phyloP scores from a whole-genome alignment of 2,329 filamentous ascomycete species.

The Rutstroemia sp. region DNA sequence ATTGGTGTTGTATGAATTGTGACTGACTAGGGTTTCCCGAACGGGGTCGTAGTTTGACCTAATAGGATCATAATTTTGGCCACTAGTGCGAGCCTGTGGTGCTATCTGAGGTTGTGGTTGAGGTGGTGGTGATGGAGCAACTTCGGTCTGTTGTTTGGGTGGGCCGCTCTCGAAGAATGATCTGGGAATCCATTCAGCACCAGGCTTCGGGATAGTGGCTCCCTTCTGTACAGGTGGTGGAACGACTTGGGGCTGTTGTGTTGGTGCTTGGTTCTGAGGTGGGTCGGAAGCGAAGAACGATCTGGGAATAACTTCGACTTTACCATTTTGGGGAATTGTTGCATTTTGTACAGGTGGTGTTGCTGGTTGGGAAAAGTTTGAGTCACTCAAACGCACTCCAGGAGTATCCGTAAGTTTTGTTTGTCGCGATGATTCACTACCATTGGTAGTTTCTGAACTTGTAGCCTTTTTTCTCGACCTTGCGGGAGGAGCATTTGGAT shows the following conservation, averaged over 20 bases:
- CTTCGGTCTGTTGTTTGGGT: constrained; percentile 7
- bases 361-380: constrained; percentile 14
- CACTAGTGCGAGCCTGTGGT: constrained; percentile 49
- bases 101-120: constrained; percentile 5
- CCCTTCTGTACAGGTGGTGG: background rate
- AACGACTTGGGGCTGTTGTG: background rate
- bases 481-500: constrained; percentile 49
- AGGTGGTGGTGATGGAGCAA: constrained; percentile 3
- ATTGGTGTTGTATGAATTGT: constrained; percentile 34
- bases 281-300: constrained; percentile 23
- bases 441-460: constrained; percentile 23
- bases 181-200: constrained; percentile 33
- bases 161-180: constrained; percentile 23
- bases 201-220: constrained; percentile 28
- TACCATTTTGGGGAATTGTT: constrained; percentile 28
- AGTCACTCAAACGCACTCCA: constrained; percentile 1
- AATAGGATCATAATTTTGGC: constrained; percentile 86
- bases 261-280: constrained; percentile 6
- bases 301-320: constrained; percentile 33
- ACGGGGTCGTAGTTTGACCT: constrained; percentile 63
- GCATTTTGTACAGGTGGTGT: constrained; percentile 6
- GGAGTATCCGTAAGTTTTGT: constrained; percentile 3
- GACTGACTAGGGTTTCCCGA: constrained; percentile 48
- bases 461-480: constrained; percentile 48
- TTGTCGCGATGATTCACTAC: constrained; percentile 4